A percentile compares a stretch with the other conserved stretches of the same genome.
phyloP scores from a whole-genome alignment of 352 stramenopile genomes.

The Pythium rishiriense region DNA sequence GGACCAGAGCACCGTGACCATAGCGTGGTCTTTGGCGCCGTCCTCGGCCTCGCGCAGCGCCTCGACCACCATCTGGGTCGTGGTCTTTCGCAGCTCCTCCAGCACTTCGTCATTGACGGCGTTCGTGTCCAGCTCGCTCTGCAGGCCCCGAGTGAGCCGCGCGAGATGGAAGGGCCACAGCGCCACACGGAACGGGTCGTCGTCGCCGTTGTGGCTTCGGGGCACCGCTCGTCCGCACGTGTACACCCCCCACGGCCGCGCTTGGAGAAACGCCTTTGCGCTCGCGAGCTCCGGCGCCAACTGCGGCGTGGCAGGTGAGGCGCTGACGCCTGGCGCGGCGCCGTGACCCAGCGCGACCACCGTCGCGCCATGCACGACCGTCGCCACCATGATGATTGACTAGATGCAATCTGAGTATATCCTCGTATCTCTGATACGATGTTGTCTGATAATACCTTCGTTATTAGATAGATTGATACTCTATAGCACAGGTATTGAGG shows the following conservation, averaged over 20 bases:
- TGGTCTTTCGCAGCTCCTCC: constrained; percentile 15
- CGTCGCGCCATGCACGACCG: constrained; percentile 19
- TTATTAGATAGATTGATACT: not conserved
- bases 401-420: not conserved
- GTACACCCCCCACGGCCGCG: constrained; percentile 55
- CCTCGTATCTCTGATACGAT: not conserved
- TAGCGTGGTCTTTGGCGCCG: constrained; percentile 34
- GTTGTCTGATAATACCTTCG: constrained; percentile 8
- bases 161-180: constrained; percentile 63
- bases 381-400: constrained; percentile 13
- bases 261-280: constrained; percentile 53
- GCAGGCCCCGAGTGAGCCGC: constrained; percentile 38
- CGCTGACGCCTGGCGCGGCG: not conserved
- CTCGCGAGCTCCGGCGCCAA: constrained; percentile 24
- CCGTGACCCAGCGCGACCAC: not conserved
- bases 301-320: not conserved
- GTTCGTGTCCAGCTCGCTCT: constrained; percentile 4
- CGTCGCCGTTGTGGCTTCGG: not conserved
- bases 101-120: constrained; percentile 7
- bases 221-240: constrained; percentile 50
- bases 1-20: constrained; percentile 74
- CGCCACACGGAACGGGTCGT: constrained; percentile 27
- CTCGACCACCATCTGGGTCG: constrained; percentile 16
- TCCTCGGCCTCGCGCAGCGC: constrained; percentile 7
- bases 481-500: constrained; percentile 17